These are phyloP conservation scores for Macrocystidia cucumis DNA, from an alignment of 1,284 basidiomycete species.

Conservation along the genomic window DNA sequence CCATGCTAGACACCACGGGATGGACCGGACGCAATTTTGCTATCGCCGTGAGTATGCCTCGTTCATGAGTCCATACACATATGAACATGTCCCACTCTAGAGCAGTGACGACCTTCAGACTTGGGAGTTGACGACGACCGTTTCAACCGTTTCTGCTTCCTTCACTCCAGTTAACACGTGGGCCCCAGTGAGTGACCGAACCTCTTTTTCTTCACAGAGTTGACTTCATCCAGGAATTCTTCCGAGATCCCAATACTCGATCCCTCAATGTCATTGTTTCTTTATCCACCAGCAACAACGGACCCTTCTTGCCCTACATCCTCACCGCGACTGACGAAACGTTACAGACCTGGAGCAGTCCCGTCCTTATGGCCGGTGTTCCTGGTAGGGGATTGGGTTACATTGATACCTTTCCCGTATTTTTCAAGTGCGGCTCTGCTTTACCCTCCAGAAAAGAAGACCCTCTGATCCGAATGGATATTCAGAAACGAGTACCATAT, in stretches of 20 bases:
- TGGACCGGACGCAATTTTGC: slow-evolving; percentile 26
- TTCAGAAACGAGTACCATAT: slow-evolving; percentile 24
- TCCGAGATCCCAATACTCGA: slow-evolving; percentile 25
- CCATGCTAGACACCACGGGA: slow-evolving; percentile 21
- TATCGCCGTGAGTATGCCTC: slow-evolving; percentile 17
- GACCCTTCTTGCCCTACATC: slow-evolving; percentile 26
- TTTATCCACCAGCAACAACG: slow-evolving; percentile 25
- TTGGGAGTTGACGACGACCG: slow-evolving; percentile 21
- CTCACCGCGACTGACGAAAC: slow-evolving; percentile 23
- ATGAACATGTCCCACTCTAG: slow-evolving; percentile 10
- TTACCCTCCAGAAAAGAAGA: background rate
- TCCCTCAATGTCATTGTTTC: slow-evolving; percentile 25
- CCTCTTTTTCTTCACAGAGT: background rate
- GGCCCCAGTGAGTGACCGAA: slow-evolving; percentile 18
- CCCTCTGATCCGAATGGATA: background rate
- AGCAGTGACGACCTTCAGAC: slow-evolving; percentile 22
- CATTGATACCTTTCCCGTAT: slow-evolving; percentile 27
- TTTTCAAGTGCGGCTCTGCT: slow-evolving; percentile 19
- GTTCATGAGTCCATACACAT: background rate
- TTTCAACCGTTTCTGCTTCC: slow-evolving; percentile 20
- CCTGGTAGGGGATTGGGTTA: slow-evolving; percentile 26
- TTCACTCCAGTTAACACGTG: slow-evolving; percentile 25
- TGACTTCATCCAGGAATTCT: slow-evolving; percentile 20
- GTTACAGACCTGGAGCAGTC: slow-evolving; percentile 21
- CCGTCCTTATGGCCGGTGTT: slow-evolving; percentile 24